Evolutionary conservation across 1,284 basidiomycete species (phyloP), one percentile per base, ranked within the genome.

Genomic region (Ganoderma meredithae): DNA sequence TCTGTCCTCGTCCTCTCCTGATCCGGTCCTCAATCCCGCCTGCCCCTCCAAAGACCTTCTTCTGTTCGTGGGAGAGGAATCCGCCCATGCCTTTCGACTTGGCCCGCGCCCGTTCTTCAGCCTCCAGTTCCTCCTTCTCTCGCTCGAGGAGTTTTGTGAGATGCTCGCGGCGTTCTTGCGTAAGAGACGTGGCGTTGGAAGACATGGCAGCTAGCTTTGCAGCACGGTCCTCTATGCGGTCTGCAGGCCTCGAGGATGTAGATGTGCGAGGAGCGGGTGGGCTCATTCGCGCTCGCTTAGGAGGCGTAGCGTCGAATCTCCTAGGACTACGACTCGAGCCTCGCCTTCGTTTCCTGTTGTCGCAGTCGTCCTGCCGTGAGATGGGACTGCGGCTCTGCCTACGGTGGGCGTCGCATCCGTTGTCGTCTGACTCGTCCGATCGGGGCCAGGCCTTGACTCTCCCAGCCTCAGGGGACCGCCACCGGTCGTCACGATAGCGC

Each of bases 141-240:
- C 86, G 88, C 76, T 88, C 90, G 47, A 93, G 80, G 64, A 94
- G 78, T 13, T 80, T 80, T 1, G 86, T 82, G 12, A 95, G 81
- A 49, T 91, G 88, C 71, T 89, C 86, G 71, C 90, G 86, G n/a
- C 95, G 87, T 65, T 94, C 90, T 1, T 78, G 76, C 47, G 86
- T 84, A 83, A 96, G 84, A 19, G 81, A 78, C 33, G 83, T 79
- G 1, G 96, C 96, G 71, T 92, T 88, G 1, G 86, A 79, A 33
- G 90, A 82, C 96, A 98, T 98, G 12, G 94, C 93, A 0, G 94
- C 95, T 22, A 98, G 84, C 40, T 92, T 90, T 27, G 94, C 93
- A 2, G 90, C 90, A 40, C 95, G 92, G 64, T 92, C 90, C 1
- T 88, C 85, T 5, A 77, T 79, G 52, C 71, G 71, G 61, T 74